Base-by-base conservation (phyloP, 1,139 yeast species). In the Geotrichum candidum region DNA sequence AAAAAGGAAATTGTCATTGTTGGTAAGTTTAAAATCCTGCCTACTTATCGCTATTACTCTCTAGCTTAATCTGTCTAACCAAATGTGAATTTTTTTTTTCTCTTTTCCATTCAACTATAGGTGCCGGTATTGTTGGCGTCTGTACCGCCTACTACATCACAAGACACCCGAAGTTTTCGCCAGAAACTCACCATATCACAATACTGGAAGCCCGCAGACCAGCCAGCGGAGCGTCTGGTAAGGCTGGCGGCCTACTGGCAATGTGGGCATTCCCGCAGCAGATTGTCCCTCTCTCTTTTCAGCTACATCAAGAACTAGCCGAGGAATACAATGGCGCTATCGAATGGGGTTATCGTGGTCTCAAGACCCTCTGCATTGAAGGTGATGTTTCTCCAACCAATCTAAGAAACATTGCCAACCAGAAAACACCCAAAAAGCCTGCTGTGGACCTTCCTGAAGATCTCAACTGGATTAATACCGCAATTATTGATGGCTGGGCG, bases 201-300 rank as follows among this genome's bases (percentile, higher is more conserved):
- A 83, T 94, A n/a, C 74, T 94, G 27, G 99, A 94, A 74, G 87
- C 95, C 61, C 88, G 90, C 68, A 81, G 96, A 70, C 96, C 94
- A 2, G 99, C 98, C 0, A 96, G 97, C 58, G 98, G 97, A 51
- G 99, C 99, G 18, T 85, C 92, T 53, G 99, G 99, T 61, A 94
- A 94, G 70, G 99, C 99, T 2, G 99, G 99, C 52, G 99, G 99
- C 0, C 78, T 94, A 58, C 76, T 94, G 61, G 97, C 97, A 0
- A 80, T 89, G 53, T 91, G 98, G 96, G 98, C 98, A 0, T 94
- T 94, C 73, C 99, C 99, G 0, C 92, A 88, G 69, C 96, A 90
- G 73, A 85, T 94, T 60, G 98, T 92, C 4, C 96, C 96, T 0
- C 79, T 94, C 62, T 87, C 96, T 56, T 94, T 91, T 76, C 82